These are phyloP conservation scores for Saccharomyces hybrid DNA, from an alignment of 1,139 yeast genomes.

Conservation along the genomic window DNA sequence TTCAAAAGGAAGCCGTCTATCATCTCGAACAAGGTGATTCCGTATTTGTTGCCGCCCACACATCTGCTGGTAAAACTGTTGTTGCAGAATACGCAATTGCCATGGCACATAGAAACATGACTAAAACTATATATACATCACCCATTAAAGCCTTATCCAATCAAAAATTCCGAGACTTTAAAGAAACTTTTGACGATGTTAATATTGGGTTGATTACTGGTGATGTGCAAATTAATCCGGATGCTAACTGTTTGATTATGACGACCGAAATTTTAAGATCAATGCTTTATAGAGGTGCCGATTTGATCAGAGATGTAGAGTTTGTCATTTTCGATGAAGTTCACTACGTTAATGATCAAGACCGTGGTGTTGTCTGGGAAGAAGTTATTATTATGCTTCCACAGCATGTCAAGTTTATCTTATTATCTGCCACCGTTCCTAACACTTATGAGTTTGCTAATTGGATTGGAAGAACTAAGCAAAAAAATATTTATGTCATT, in stretches of 20 bases:
- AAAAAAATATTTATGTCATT: slow-evolving; percentile 89
- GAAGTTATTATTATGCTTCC: slow-evolving; percentile 96
- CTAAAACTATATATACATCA: slow-evolving; percentile 85
- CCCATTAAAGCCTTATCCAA: slow-evolving; percentile 90
- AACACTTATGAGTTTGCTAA: slow-evolving; percentile 97
- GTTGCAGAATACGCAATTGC: slow-evolving; percentile 94
- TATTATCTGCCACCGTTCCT: slow-evolving; percentile 93
- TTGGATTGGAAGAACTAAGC: slow-evolving; percentile 97
- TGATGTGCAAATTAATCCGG: slow-evolving; percentile 96
- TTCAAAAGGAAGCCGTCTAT: slow-evolving; percentile 94
- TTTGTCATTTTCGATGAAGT: slow-evolving; percentile 97
- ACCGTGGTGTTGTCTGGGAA: slow-evolving; percentile 99
- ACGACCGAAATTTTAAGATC: slow-evolving; percentile 93
- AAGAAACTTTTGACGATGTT: slow-evolving; percentile 65
- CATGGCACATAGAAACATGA: slow-evolving; percentile 83
- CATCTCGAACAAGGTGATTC: slow-evolving; percentile 96
- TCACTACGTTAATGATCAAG: slow-evolving; percentile 93
- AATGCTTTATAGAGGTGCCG: slow-evolving; percentile 95
- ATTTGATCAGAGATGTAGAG: slow-evolving; percentile 90
- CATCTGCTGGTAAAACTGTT: slow-evolving; percentile 90
- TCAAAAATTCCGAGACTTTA: slow-evolving; percentile 90
- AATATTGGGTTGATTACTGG: slow-evolving; percentile 97
- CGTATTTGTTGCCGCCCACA: slow-evolving; percentile 96
- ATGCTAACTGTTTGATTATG: slow-evolving; percentile 94
- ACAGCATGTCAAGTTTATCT: slow-evolving; percentile 83